Conservation (phyloP, 257 asterid genomes). For the Forsythia suspensa region DNA sequence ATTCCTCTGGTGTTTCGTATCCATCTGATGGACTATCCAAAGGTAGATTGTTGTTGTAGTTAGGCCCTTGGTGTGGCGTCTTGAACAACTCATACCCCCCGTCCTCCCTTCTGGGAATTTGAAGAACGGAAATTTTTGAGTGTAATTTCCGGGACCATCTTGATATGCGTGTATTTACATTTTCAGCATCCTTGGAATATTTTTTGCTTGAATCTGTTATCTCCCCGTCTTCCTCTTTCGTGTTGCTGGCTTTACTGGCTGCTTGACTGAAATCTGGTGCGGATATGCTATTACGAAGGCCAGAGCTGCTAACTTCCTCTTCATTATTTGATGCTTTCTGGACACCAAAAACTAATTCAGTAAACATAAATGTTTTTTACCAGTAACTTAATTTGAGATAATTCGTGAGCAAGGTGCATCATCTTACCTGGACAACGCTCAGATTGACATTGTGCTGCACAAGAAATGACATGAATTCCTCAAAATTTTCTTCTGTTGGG, state of each 20-base stretch:
- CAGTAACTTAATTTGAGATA: no score
- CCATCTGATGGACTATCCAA: constrained; percentile 46
- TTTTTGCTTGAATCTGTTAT: constrained; percentile 20
- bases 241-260: constrained; percentile 4
- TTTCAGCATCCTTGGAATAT: constrained; percentile 40
- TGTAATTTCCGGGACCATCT: constrained; percentile 52
- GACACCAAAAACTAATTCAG: neutral
- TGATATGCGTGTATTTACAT: constrained; percentile 32
- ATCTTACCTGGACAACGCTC: constrained; percentile 60
- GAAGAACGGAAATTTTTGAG: constrained; percentile 52
- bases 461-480: constrained; percentile 73
- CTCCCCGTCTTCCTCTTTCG: neutral
- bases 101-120: constrained; percentile 52
- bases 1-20: constrained; percentile 77
- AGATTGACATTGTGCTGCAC: constrained; percentile 55
- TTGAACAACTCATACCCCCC: constrained; percentile 39
- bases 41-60: neutral
- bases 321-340: constrained; percentile 67
- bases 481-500: constrained; percentile 90
- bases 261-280: constrained; percentile 40
- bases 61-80: constrained; percentile 32
- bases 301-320: constrained; percentile 31
- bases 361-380: neutral
- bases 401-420: neutral
- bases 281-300: constrained; percentile 47